Percentiles rank a stretch among this genome's conserved stretches.
phyloP scores from a whole-genome alignment of 805 yeast species.

The Sugiyamaella qingdaonensis region DNA sequence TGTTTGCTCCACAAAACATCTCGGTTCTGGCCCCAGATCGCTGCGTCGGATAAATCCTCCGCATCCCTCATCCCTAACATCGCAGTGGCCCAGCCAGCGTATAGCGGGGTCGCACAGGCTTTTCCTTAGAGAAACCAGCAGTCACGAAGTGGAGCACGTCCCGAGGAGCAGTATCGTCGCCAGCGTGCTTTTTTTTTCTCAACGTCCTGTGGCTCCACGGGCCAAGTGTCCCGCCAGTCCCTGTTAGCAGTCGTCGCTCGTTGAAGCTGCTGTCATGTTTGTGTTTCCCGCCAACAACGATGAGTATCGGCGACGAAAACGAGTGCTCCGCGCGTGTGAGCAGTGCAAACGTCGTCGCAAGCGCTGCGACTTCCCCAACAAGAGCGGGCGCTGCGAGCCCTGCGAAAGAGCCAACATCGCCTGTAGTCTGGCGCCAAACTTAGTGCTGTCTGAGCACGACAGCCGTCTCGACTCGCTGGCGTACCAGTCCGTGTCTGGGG shows the following conservation, averaged over 20 bases:
- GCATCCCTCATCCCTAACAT: background rate
- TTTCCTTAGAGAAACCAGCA: too few species aligned
- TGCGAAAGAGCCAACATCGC: conserved; percentile 30
- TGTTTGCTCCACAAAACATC: too few species aligned
- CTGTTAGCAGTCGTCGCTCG: background rate
- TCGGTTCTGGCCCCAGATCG: background rate
- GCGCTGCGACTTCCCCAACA: conserved; percentile 31
- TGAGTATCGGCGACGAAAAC: conserved; percentile 39
- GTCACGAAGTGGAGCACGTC: too few species aligned
- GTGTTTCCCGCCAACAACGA: conserved; percentile 43
- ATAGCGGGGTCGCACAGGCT: background rate
- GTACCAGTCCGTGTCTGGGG: conserved; percentile 7
- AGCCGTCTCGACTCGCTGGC: conserved; percentile 21
- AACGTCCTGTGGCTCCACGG: too few species aligned
- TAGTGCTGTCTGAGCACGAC: conserved; percentile 19
- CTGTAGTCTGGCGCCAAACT: conserved; percentile 30
- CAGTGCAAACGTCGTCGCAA: conserved; percentile 39
- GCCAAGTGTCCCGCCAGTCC: background rate
- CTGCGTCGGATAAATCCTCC: background rate
- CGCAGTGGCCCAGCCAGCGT: background rate
- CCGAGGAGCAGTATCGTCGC: background rate
- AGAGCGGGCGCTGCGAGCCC: conserved; percentile 31
- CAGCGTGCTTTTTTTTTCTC: background rate
- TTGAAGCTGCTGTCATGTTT: conserved; percentile 27
- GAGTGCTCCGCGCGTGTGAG: conserved; percentile 41